Conservation (phyloP, 2,329 filamentous ascomycete genomes). For the Phaeosphaeriaceae sp. region DNA sequence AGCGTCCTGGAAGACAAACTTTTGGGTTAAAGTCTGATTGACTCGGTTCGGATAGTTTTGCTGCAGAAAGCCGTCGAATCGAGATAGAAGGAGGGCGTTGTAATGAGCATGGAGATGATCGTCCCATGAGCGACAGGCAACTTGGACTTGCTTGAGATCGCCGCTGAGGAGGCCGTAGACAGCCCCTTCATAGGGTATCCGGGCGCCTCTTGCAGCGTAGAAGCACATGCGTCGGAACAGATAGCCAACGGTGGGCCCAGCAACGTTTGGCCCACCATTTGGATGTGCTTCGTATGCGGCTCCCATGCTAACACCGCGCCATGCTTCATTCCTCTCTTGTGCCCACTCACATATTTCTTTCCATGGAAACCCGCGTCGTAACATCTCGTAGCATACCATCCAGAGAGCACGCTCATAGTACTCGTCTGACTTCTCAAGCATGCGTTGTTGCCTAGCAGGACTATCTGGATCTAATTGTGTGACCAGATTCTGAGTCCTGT, state of each 20-base stretch:
- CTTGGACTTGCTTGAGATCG: conserved; percentile 77
- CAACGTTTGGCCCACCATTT: conserved; percentile 48
- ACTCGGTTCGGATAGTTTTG: conserved; percentile 59
- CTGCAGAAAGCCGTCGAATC: conserved; percentile 76
- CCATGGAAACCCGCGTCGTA: conserved; percentile 80
- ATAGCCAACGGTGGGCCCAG: conserved; percentile 50
- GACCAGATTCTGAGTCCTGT: conserved; percentile 67
- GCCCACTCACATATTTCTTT: conserved; percentile 84
- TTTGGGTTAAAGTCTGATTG: conserved; percentile 61
- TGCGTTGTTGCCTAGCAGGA: conserved; percentile 76
- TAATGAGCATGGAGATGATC: conserved; percentile 87
- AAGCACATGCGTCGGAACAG: conserved; percentile 82
- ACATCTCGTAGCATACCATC: conserved; percentile 91
- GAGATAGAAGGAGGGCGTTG: conserved; percentile 80
- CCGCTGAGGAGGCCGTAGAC: conserved; percentile 92
- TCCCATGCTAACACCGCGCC: conserved; percentile 84
- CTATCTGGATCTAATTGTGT: conserved; percentile 94
- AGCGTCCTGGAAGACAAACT: conserved; percentile 69
- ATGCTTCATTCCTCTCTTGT: conserved; percentile 81
- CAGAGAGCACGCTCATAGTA: conserved; percentile 90
- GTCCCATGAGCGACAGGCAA: conserved; percentile 80
- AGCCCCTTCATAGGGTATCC: conserved; percentile 81
- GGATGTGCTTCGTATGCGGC: conserved; percentile 63
- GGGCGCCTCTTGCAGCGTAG: conserved; percentile 71
- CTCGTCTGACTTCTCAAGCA: conserved; percentile 80